Percentiles rank a stretch among this genome's conserved stretches.
Conservation (phyloP, 768 basidiomycete genomes). For the Kondoa subrosea region DNA sequence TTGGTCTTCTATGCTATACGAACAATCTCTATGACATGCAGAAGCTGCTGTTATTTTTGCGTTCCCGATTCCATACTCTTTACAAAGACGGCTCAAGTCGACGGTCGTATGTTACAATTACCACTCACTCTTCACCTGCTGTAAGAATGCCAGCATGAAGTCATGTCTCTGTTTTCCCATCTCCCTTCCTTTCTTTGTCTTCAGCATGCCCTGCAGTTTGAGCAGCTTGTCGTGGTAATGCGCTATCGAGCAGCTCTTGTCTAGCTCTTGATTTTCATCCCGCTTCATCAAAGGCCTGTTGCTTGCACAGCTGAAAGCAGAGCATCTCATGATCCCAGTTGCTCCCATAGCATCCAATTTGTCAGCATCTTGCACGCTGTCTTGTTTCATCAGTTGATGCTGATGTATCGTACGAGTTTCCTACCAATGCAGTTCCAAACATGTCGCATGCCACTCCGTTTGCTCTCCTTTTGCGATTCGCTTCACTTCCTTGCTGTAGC, state of each 20-base stretch:
- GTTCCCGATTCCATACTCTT: too few relatives aligned
- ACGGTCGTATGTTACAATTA: too few relatives aligned
- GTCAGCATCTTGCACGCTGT: slow-evolving; percentile 18
- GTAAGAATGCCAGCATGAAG: not conserved
- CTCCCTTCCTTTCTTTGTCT: slow-evolving; percentile 5
- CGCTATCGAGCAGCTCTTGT: slow-evolving; percentile 13
- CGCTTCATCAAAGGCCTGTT: not conserved
- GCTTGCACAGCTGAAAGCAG: not conserved
- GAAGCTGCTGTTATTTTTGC: too few relatives aligned
- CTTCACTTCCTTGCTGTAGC: slow-evolving; percentile 19
- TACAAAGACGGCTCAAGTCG: too few relatives aligned
- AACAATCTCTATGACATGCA: too few relatives aligned
- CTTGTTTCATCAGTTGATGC: not conserved
- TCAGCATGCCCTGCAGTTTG: slow-evolving; percentile 22
- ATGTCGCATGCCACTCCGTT: slow-evolving; percentile 12
- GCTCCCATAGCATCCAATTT: slow-evolving; percentile 17
- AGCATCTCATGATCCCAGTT: not conserved
- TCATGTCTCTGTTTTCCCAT: slow-evolving; percentile 2
- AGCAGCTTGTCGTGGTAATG: slow-evolving; percentile 27
- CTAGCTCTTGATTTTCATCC: slow-evolving; percentile 4
- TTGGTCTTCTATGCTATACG: too few relatives aligned
- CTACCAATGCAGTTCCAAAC: slow-evolving; percentile 16
- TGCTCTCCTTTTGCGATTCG: slow-evolving; percentile 9
- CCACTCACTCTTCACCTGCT: not conserved
- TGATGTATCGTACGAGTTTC: not conserved